phyloP scores from a whole-genome alignment of 2,329 filamentous ascomycete species.

The Arthrinium phaeospermum region DNA sequence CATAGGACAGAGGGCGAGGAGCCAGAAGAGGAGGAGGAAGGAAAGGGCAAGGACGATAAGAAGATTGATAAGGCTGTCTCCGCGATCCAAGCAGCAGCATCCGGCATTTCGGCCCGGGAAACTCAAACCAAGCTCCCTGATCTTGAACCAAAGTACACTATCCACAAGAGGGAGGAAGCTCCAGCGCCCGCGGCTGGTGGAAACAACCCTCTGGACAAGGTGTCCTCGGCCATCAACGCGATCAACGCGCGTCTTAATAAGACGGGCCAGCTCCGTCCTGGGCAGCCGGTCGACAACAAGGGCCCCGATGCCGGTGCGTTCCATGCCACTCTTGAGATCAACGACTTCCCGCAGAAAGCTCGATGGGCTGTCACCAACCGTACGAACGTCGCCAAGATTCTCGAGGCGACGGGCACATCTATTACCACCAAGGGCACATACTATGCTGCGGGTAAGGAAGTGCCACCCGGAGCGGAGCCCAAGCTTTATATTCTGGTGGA shows the following conservation, averaged over 20 bases:
- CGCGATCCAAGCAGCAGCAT: conserved; percentile 67
- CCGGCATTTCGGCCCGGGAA: conserved; percentile 61
- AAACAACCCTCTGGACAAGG: conserved; percentile 80
- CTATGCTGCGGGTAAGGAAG: conserved; percentile 82
- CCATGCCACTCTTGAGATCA: conserved; percentile 97
- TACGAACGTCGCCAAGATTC: conserved; percentile 97
- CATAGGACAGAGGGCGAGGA: conserved; percentile 87
- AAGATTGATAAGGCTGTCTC: conserved; percentile 73
- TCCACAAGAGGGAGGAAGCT: conserved; percentile 71
- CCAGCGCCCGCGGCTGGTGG: conserved; percentile 45
- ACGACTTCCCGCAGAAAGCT: conserved; percentile 98
- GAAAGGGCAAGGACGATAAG: conserved; percentile 71
- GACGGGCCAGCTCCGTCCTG: conserved; percentile 86
- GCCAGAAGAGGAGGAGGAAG: conserved; percentile 77
- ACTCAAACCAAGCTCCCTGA: conserved; percentile 46
- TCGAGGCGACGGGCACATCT: conserved; percentile 91
- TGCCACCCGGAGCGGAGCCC: conserved; percentile 75
- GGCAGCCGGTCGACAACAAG: conserved; percentile 97
- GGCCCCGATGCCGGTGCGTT: conserved; percentile 95
- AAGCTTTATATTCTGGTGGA: conserved; percentile 98
- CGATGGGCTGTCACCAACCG: conserved; percentile 98
- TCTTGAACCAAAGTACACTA: conserved; percentile 66
- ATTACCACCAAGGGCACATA: conserved; percentile 98
- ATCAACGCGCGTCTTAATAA: conserved; percentile 92
- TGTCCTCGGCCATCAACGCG: conserved; percentile 85